Percentiles rank a stretch among this genome's conserved stretches.
Conservation (phyloP, 2,329 filamentous ascomycete genomes). For the Colletotrichum sp. region DNA sequence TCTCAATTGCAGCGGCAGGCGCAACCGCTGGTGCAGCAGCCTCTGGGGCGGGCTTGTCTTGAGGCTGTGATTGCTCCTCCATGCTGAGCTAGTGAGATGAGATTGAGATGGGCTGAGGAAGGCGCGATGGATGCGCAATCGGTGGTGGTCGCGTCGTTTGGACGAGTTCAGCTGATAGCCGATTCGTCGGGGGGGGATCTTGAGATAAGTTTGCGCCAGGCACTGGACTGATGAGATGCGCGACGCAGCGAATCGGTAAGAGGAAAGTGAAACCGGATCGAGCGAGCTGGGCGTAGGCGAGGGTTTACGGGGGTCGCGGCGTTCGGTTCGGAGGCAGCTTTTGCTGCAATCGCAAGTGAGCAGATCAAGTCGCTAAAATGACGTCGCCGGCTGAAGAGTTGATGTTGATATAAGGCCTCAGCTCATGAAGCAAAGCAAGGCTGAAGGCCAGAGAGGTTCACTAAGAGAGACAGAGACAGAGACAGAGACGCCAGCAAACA, state of each 20-base stretch:
- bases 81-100: not conserved
- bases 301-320: not conserved
- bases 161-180: not conserved
- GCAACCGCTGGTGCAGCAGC: not conserved
- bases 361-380: not conserved
- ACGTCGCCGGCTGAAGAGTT: not conserved
- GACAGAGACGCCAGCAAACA: not conserved
- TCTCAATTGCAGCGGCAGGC: not conserved
- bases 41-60: constrained; percentile 6
- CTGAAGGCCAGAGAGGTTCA: not conserved
- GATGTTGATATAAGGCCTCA: not conserved
- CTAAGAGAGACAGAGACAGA: not conserved
- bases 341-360: not conserved
- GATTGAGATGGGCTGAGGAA: not conserved
- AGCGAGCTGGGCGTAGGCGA: not conserved
- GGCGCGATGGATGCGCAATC: not conserved
- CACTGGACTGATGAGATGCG: not conserved
- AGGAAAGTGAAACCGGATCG: constrained; percentile 1
- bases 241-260: not conserved
- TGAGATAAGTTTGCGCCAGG: not conserved
- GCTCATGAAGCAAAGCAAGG: constrained; percentile 5
- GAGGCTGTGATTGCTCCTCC: constrained; percentile 13
- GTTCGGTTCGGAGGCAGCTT: not conserved
- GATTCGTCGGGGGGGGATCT: not conserved
- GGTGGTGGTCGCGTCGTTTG: not conserved